Evolutionary conservation across 2,329 filamentous ascomycete species (phyloP), one percentile per base, ranked within the genome.

Genomic region (Phaeomoniella chlamydospora): DNA sequence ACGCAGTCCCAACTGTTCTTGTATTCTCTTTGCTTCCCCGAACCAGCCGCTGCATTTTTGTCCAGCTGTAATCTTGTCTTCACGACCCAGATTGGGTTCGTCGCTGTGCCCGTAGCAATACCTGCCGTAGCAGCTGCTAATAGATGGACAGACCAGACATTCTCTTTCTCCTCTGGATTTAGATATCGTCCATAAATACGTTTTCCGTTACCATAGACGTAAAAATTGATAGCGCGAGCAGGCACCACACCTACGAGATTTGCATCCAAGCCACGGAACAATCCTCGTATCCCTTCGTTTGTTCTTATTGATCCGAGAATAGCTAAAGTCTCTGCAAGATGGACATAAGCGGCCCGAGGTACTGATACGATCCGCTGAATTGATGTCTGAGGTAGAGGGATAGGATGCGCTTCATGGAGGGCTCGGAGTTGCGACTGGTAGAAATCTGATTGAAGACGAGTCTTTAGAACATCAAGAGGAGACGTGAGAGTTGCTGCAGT

Each of bases 51-150:
- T 36, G 76, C 72, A 52, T 82, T 83, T 64, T 87, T 92, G 63
- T 96, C 87, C 19, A 96, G 72, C 60, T 96, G 87, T 47, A 96
- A 56, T 18, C 87, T 70, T 29, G 87, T 96, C 68, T 96, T 96
- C 52, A 96, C 76, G 43, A 96, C 72, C 87, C 87, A 96, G 51
- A 96, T 94, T 2, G 87, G 87, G 57, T 94, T 94, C 26, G 87
- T 96, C 15, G 80, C 83, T 1, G 88, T 94, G 33, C 83, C 83
- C 0, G 88, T 94, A 4, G 79, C 77, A 31, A 94, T 72, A 2
- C 87, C 87, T 1, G 87, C 86, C 12, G 71, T 67, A 1, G 81
- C 74, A 4, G 82, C 87, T 1, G 85, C 78, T 33, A 72, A 64
- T 5, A 94, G 67, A 54, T 94, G 85, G 9, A 94, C 86, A 22